Conservation (phyloP, 306 rosid genomes). For the Glycine latifolia region DNA sequence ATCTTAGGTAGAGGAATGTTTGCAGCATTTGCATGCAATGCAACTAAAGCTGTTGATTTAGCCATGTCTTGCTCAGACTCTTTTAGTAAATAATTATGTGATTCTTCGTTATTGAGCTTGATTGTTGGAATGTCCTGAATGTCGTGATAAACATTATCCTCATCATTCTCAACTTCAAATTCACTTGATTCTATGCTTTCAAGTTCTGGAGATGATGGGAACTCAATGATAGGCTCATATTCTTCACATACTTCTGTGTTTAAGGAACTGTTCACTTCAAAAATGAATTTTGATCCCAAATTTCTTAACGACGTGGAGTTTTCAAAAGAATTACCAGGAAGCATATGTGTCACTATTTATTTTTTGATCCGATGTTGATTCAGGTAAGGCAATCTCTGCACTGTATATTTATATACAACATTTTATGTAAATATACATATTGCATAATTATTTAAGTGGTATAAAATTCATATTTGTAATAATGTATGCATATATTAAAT, state of each 20-base stretch:
- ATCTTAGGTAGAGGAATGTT: conserved; percentile 46
- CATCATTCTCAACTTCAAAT: conserved; percentile 28
- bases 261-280: not conserved
- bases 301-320: not conserved
- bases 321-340: too few species aligned
- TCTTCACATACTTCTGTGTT: too few species aligned
- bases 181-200: not conserved
- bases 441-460: too few species aligned
- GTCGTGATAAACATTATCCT: conserved; percentile 13
- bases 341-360: not conserved
- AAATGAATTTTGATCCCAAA: not conserved
- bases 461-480: too few species aligned
- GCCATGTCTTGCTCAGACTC: conserved; percentile 8
- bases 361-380: not conserved
- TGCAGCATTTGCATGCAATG: conserved; percentile 26
- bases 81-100: not conserved
- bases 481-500: too few species aligned
- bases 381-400: conserved; percentile 53
- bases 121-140: conserved; percentile 41
- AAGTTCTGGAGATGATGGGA: conserved; percentile 54
- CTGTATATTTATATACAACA: too few species aligned
- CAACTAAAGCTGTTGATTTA: conserved; percentile 53
- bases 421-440: too few species aligned
- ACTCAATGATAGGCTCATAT: conserved; percentile 66
- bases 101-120: conserved; percentile 17